A percentile compares a stretch with the other conserved stretches of the same genome.
These are phyloP conservation scores for Theileria annulata DNA, from an alignment of 169 alveolate genomes.

Conservation along the genomic window DNA sequence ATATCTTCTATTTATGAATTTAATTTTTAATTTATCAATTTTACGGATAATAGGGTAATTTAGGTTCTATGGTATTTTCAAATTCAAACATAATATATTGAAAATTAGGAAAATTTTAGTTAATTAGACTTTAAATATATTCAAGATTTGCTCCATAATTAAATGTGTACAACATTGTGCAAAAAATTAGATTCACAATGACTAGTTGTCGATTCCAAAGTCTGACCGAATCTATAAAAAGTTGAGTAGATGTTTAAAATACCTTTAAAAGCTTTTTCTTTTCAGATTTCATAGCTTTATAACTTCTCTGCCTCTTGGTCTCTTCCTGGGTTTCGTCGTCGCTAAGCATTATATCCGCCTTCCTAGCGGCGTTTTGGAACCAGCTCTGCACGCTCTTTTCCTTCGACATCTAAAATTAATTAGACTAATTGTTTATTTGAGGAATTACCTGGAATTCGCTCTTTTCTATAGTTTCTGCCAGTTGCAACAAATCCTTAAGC, in stretches of 20 bases:
- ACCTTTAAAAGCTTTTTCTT: slow-evolving; percentile 44
- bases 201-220: slow-evolving; percentile 21
- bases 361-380: slow-evolving; percentile 52
- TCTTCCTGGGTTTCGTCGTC: slow-evolving; percentile 38
- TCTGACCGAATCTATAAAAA: slow-evolving; percentile 42
- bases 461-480: slow-evolving; percentile 52
- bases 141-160: too few relatives aligned
- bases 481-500: slow-evolving; percentile 31
- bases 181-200: not conserved
- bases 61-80: too few relatives aligned
- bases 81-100: too few relatives aligned
- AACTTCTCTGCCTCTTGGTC: slow-evolving; percentile 16
- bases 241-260: not conserved
- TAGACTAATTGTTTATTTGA: not conserved
- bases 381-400: slow-evolving; percentile 34
- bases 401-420: slow-evolving; percentile 42
- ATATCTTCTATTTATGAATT: not conserved
- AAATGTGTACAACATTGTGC: not conserved
- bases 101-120: too few relatives aligned
- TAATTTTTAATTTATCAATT: too few relatives aligned
- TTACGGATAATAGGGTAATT: too few relatives aligned
- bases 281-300: slow-evolving; percentile 46
- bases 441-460: slow-evolving; percentile 57
- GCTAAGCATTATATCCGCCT: slow-evolving; percentile 59
- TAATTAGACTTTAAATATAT: too few relatives aligned